Evolutionary conservation across 345 rosid species (phyloP).

Genomic region (Tarenaya hassleriana): DNA sequence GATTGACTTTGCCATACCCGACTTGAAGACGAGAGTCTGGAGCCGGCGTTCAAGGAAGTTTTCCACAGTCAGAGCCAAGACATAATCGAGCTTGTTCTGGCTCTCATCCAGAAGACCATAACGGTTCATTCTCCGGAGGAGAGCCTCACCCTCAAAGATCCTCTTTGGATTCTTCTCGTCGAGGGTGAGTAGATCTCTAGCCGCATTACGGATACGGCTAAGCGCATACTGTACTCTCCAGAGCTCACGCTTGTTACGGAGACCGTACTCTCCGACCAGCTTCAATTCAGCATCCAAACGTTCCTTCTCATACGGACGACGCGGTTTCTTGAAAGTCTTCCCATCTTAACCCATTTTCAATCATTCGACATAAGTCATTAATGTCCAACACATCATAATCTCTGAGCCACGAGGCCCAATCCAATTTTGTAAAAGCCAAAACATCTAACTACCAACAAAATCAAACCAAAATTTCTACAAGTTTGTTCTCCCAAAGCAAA

Average conservation of each 20-base stretch:
- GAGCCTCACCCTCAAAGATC: conserved; percentile 63
- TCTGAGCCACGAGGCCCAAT: too few relatives aligned
- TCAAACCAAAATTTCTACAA: too few relatives aligned
- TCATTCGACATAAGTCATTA: not conserved
- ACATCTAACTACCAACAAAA: too few relatives aligned
- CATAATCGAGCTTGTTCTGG: conserved; percentile 75
- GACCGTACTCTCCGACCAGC: conserved; percentile 61
- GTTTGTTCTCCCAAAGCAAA: too few relatives aligned
- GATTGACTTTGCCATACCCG: too few relatives aligned
- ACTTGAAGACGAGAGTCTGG: conserved; percentile 58
- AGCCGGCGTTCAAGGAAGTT: conserved; percentile 66
- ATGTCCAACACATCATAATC: too few relatives aligned
- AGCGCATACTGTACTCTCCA: conserved; percentile 60
- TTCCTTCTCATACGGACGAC: conserved; percentile 59
- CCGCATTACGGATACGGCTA: conserved; percentile 58
- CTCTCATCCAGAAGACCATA: conserved; percentile 61
- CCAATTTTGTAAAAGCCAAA: too few relatives aligned
- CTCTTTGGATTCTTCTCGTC: too few relatives aligned
- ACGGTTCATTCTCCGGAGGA: conserved; percentile 52
- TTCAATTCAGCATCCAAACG: conserved; percentile 57
- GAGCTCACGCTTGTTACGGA: conserved; percentile 58
- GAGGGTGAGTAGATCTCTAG: conserved; percentile 53
- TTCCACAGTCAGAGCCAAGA: conserved; percentile 61
- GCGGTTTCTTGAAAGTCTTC: conserved; percentile 54
- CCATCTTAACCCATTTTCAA: conserved; percentile 35